Evolutionary conservation across 345 rosid genomes (phyloP).

Genomic region (Turnera subulata): DNA sequence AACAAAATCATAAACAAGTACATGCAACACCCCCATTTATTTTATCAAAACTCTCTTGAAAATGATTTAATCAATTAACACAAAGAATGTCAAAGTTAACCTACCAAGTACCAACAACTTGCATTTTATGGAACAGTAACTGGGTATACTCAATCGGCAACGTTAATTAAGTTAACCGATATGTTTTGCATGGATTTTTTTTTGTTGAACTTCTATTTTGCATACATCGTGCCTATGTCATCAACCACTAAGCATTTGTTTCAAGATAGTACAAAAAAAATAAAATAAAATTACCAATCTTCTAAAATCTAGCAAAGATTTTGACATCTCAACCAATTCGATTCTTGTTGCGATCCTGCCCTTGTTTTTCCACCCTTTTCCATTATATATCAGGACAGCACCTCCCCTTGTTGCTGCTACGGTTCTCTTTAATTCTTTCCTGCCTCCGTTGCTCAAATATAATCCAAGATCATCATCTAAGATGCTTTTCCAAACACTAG

Average conservation of each 20-base stretch:
- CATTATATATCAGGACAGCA: not conserved
- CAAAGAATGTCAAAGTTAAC: no score
- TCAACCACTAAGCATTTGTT: conserved; percentile 31
- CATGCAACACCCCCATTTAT: no score
- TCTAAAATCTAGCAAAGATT: conserved; percentile 33
- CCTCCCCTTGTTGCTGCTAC: not conserved
- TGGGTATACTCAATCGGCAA: no score
- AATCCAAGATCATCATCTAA: not conserved
- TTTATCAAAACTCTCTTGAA: not conserved
- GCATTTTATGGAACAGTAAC: no score
- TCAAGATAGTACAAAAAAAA: conserved; percentile 14
- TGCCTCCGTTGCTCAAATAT: not conserved
- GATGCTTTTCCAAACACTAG: not conserved
- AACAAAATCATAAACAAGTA: no score
- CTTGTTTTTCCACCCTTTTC: conserved; percentile 9
- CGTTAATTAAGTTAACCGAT: no score
- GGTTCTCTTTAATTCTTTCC: not conserved
- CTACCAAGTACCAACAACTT: no score
- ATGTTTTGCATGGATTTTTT: no score
- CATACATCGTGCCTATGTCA: conserved; percentile 20
- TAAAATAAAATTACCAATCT: conserved; percentile 8
- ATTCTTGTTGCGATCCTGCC: conserved; percentile 13
- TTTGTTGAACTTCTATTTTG: no score
- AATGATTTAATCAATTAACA: conserved; percentile 2
- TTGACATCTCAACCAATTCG: conserved; percentile 53